phyloP scores from a whole-genome alignment of 306 rosid genomes.

The Fragaria ananassa region DNA sequence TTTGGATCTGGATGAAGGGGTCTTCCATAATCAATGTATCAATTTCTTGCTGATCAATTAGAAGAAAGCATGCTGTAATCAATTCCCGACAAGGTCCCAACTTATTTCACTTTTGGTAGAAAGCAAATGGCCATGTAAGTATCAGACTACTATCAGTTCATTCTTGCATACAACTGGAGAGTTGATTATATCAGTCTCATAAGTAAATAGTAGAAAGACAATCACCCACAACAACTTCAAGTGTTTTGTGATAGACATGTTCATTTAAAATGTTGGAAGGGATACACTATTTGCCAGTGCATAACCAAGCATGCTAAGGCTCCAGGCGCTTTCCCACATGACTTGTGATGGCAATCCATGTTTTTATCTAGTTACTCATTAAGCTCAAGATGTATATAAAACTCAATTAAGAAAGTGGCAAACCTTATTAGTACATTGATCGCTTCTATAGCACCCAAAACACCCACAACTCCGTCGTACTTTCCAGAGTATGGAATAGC shows the following conservation, averaged over 20 bases:
- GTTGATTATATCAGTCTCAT: not conserved
- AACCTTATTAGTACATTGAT: slow-evolving; percentile 80
- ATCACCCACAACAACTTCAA: not conserved
- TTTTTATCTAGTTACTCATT: not conserved
- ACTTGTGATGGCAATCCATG: slow-evolving; percentile 8
- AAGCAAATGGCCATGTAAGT: not conserved
- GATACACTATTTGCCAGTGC: slow-evolving; percentile 3
- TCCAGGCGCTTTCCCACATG: slow-evolving; percentile 10
- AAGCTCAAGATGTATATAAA: slow-evolving; percentile 7
- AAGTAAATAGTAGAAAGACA: not conserved
- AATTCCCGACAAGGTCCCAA: not conserved
- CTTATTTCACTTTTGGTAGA: not conserved
- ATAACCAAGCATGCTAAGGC: not conserved
- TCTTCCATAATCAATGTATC: not conserved
- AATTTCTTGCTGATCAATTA: not conserved
- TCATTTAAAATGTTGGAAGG: not conserved
- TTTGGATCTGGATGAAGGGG: not conserved
- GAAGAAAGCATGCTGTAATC: not conserved
- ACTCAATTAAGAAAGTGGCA: slow-evolving; percentile 21
- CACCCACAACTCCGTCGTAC: slow-evolving; percentile 96
- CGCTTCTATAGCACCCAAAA: slow-evolving; percentile 98
- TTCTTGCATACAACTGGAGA: not conserved
- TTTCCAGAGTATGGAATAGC: slow-evolving; percentile 97
- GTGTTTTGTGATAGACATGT: not conserved
- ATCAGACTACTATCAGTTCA: not conserved